These are phyloP conservation scores for Westerdykella sp. DNA, from an alignment of 2,329 filamentous ascomycete species.

Conservation along the genomic window DNA sequence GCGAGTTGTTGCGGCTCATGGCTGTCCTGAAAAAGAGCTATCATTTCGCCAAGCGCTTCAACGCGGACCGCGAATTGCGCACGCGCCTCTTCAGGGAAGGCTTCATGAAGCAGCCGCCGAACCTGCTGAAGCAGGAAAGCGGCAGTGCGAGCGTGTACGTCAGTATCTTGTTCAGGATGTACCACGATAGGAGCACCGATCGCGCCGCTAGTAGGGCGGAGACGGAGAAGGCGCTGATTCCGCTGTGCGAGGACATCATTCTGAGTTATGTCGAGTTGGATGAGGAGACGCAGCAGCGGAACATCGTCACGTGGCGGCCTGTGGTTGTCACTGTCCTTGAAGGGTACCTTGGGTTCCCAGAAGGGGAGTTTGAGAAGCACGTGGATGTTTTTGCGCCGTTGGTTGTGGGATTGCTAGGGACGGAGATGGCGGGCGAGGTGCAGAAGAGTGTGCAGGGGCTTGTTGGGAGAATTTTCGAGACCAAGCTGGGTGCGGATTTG, in stretches of 20 bases:
- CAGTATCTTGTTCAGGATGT: constrained; percentile 94
- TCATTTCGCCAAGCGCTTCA: constrained; percentile 94
- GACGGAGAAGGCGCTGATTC: constrained; percentile 86
- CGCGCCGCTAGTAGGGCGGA: constrained; percentile 71
- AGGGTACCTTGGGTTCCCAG: constrained; percentile 79
- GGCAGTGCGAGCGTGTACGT: constrained; percentile 93
- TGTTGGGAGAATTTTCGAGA: constrained; percentile 74
- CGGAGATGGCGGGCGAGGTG: constrained; percentile 75
- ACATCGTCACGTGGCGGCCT: constrained; percentile 93
- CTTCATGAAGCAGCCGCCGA: constrained; percentile 99
- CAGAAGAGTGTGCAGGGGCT: constrained; percentile 71
- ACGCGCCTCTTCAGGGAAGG: constrained; percentile 94
- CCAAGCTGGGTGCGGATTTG: constrained; percentile 14
- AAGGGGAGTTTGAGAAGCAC: constrained; percentile 71
- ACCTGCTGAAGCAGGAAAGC: constrained; percentile 92
- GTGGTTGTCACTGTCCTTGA: constrained; percentile 96
- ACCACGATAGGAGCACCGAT: constrained; percentile 80
- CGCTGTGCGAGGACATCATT: constrained; percentile 92
- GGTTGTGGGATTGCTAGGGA: constrained; percentile 71
- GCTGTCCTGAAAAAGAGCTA: constrained; percentile 90
- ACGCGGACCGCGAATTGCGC: constrained; percentile 90
- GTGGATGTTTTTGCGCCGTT: constrained; percentile 81
- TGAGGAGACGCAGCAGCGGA: constrained; percentile 93
- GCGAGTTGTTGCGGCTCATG: constrained; percentile 88
- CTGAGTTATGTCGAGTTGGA: constrained; percentile 78